A percentile compares a stretch with the other conserved stretches of the same genome.
Evolutionary conservation across 1,139 yeast species (phyloP).

Genomic region (Scheffersomyces titani): DNA sequence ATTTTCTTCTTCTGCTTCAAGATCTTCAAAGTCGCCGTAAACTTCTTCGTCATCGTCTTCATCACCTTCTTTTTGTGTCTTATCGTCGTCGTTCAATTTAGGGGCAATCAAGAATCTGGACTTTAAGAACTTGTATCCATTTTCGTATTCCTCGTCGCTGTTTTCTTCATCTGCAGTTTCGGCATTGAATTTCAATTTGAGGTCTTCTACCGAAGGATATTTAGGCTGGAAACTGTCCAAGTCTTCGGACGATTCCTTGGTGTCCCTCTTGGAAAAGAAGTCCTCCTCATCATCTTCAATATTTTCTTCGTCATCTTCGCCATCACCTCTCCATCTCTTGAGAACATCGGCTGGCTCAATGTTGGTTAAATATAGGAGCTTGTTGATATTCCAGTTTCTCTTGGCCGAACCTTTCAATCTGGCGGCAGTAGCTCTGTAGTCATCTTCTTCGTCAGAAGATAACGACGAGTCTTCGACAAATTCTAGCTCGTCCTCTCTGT

Average conservation of each 20-base stretch:
- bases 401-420: constrained; percentile 39
- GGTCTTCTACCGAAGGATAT: constrained; percentile 50
- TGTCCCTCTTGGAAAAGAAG: constrained; percentile 60
- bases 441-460: constrained; percentile 40
- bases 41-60: constrained; percentile 54
- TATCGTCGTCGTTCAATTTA: constrained; percentile 41
- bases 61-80: constrained; percentile 36
- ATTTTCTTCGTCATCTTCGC: constrained; percentile 51
- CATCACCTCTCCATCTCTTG: constrained; percentile 65
- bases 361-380: constrained; percentile 75
- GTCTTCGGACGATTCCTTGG: constrained; percentile 27
- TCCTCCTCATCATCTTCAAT: constrained; percentile 53
- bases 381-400: constrained; percentile 77
- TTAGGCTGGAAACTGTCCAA: constrained; percentile 34
- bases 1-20: constrained; percentile 43
- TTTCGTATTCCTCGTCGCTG: constrained; percentile 43
- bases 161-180: constrained; percentile 29
- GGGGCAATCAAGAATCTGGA: constrained; percentile 73
- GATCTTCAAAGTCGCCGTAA: constrained; percentile 80
- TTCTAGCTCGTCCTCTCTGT: constrained; percentile 52
- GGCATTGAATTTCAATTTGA: constrained; percentile 56
- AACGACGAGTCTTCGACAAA: constrained; percentile 48
- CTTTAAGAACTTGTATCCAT: constrained; percentile 50
- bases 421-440: constrained; percentile 48
- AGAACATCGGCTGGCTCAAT: constrained; percentile 75